phyloP scores from a whole-genome alignment of 2,329 filamentous ascomycete species.

The Curvularia spicifera region DNA sequence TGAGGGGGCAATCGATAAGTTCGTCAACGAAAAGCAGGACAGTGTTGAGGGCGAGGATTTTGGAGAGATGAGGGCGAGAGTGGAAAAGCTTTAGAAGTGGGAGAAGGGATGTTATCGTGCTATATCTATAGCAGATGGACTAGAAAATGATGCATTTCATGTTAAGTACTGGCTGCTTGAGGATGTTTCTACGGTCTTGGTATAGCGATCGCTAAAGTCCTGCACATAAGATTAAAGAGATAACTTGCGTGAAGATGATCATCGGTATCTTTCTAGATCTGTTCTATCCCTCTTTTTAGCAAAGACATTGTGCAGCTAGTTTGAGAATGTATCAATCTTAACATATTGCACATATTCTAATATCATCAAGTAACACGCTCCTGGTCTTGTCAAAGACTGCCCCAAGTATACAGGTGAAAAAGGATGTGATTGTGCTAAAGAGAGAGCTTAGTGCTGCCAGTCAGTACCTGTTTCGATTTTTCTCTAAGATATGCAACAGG shows the following conservation, averaged over 20 bases:
- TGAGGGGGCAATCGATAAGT: conserved; percentile 54
- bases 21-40: conserved; percentile 55
- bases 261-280: neutral
- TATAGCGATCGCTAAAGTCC: too few relatives aligned
- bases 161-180: too few relatives aligned
- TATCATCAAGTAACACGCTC: neutral
- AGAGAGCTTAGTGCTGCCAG: neutral
- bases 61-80: conserved; percentile 49
- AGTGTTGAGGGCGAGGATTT: conserved; percentile 60
- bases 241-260: too few relatives aligned
- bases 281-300: neutral
- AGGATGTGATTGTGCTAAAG: neutral
- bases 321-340: neutral
- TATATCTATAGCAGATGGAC: neutral
- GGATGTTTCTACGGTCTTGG: too few relatives aligned
- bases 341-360: neutral
- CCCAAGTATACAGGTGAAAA: neutral
- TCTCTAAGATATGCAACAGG: neutral
- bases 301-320: neutral
- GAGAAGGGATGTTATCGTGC: neutral
- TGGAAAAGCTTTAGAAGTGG: conserved; percentile 20
- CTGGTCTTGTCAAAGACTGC: neutral
- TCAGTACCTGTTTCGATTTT: neutral
- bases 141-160: neutral
- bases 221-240: too few relatives aligned